These are phyloP conservation scores for Cladosporium oxysporum DNA, from an alignment of 2,329 filamentous ascomycete species.

Conservation along the genomic window DNA sequence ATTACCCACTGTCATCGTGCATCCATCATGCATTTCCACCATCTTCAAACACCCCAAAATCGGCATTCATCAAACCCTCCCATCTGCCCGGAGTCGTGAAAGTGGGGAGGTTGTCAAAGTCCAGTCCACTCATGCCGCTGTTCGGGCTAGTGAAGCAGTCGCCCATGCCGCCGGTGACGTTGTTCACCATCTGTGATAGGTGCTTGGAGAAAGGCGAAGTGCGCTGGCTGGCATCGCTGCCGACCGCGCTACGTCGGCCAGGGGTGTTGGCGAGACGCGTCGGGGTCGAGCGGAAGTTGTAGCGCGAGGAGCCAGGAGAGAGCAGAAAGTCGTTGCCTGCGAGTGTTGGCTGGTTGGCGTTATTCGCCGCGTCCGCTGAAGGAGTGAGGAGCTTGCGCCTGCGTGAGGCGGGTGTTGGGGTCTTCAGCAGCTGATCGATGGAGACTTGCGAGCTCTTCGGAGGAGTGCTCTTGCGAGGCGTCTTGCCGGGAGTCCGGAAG, in stretches of 20 bases:
- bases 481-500: conserved; percentile 51
- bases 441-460: conserved; percentile 44
- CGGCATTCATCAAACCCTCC: conserved; percentile 33
- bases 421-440: conserved; percentile 47
- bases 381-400: conserved; percentile 36
- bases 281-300: conserved; percentile 43
- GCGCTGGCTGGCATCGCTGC: conserved; percentile 28
- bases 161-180: conserved; percentile 24
- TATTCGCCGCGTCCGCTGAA: conserved; percentile 32
- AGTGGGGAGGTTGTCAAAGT: conserved; percentile 37
- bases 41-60: conserved; percentile 33
- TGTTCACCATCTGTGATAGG: conserved; percentile 63
- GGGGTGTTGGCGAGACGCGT: conserved; percentile 40
- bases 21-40: neutral
- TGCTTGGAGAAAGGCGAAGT: conserved; percentile 63
- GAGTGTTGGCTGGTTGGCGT: neutral
- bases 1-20: neutral
- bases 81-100: conserved; percentile 34
- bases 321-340: conserved; percentile 38
- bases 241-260: conserved; percentile 31
- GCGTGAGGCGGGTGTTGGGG: conserved; percentile 45
- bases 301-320: conserved; percentile 37
- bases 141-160: conserved; percentile 32
- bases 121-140: conserved; percentile 27
- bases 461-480: conserved; percentile 62